Conservation (phyloP, 306 rosid genomes). For the Sophora flavescens region DNA sequence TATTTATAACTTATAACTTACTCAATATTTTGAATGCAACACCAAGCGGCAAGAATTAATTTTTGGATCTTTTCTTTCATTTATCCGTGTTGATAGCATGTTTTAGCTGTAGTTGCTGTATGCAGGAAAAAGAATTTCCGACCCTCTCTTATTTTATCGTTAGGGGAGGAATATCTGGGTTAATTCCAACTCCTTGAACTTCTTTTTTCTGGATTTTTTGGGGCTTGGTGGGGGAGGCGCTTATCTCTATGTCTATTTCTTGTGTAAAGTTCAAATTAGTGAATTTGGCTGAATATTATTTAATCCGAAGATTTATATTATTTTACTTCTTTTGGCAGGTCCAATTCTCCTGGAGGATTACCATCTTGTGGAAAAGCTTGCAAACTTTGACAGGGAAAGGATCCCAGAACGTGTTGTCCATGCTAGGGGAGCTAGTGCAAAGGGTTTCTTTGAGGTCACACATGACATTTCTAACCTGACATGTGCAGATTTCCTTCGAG, state of each 20-base stretch:
- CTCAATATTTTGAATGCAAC: constrained; percentile 29
- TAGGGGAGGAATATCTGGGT: neutral
- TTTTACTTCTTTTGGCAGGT: constrained; percentile 57
- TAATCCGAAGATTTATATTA: constrained; percentile 5
- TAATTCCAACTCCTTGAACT: neutral
- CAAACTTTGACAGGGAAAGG: constrained; percentile 87
- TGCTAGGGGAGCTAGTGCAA: constrained; percentile 99
- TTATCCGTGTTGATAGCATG: constrained; percentile 9
- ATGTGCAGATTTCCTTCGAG: constrained; percentile 95
- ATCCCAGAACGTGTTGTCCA: constrained; percentile 97
- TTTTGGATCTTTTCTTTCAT: constrained; percentile 6
- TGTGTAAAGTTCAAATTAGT: neutral
- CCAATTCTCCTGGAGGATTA: constrained; percentile 96
- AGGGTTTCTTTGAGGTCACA: constrained; percentile 98
- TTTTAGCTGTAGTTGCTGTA: neutral
- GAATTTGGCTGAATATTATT: constrained; percentile 17
- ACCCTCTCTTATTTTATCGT: neutral
- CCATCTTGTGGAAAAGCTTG: constrained; percentile 92
- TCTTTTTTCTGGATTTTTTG: neutral
- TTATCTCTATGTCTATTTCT: constrained; percentile 7
- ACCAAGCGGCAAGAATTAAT: neutral
- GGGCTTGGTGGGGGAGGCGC: neutral
- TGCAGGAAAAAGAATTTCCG: neutral
- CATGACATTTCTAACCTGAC: constrained; percentile 86
- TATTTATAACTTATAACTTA: neutral